Evolutionary conservation across 2,329 filamentous ascomycete species (phyloP).

Genomic region (Scytalidium sp.): DNA sequence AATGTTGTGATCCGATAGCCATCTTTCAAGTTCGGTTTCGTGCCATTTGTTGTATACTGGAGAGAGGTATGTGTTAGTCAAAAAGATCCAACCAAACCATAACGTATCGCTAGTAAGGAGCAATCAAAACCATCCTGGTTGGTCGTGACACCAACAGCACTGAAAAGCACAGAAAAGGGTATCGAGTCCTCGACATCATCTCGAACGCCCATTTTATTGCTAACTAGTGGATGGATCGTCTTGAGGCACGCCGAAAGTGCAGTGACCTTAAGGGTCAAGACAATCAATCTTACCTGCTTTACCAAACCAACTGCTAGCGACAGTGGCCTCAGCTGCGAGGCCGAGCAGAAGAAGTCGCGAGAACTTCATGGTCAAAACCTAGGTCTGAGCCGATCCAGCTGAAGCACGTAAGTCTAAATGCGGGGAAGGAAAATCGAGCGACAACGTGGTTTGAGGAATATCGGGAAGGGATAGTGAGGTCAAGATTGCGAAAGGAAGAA

Average conservation of each 20-base stretch:
- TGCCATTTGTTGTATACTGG: conserved; percentile 98
- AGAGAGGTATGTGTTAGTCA: conserved; percentile 27
- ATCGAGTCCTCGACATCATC: no score
- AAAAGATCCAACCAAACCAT: background rate
- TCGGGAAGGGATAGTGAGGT: background rate
- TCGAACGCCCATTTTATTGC: background rate
- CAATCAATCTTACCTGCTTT: conserved; percentile 67
- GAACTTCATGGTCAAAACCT: conserved; percentile 82
- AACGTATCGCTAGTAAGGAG: no score
- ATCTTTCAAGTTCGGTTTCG: conserved; percentile 93
- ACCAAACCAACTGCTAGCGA: conserved; percentile 80
- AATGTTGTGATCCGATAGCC: conserved; percentile 89
- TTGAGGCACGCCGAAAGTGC: background rate
- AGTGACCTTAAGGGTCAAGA: background rate
- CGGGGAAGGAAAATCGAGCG: no score
- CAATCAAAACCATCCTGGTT: no score
- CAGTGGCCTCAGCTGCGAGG: conserved; percentile 66
- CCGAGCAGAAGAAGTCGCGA: conserved; percentile 67
- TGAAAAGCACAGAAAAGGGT: no score
- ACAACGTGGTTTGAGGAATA: background rate
- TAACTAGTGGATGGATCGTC: background rate
- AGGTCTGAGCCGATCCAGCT: no score
- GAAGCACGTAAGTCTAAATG: no score
- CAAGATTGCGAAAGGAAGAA: background rate
- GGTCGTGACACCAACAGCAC: no score